These are phyloP conservation scores for Phytophthora litchii DNA, from an alignment of 352 stramenopile species.

Conservation along the genomic window DNA sequence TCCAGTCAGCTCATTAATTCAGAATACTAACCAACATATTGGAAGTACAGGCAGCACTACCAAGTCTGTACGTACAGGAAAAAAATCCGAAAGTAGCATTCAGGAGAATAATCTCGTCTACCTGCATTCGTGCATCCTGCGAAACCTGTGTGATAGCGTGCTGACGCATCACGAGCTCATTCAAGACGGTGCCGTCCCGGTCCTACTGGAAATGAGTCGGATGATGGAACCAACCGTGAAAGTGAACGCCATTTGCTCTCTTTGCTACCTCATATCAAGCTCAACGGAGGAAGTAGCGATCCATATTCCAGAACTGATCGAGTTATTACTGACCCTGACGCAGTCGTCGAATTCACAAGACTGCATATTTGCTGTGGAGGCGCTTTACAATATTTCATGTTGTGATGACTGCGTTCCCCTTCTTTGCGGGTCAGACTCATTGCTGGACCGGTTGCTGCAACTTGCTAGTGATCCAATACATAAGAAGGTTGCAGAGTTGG, in stretches of 20 bases:
- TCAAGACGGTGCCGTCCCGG: constrained; percentile 51
- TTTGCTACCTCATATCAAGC: constrained; percentile 70
- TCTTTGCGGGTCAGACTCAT: constrained; percentile 36
- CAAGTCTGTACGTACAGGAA: neutral
- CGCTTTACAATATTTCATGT: constrained; percentile 81
- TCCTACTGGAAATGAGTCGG: constrained; percentile 68
- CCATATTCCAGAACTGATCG: constrained; percentile 60
- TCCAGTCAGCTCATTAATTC: constrained; percentile 48
- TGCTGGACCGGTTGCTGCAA: constrained; percentile 50
- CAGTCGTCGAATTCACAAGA: constrained; percentile 31
- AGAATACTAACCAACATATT: constrained; percentile 37
- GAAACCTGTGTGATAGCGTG: constrained; percentile 76
- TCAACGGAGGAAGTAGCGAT: constrained; percentile 56
- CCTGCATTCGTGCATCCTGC: constrained; percentile 71
- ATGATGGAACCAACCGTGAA: constrained; percentile 56
- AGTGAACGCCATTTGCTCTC: constrained; percentile 67
- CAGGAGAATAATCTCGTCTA: constrained; percentile 42
- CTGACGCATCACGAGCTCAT: constrained; percentile 78
- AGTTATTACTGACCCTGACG: constrained; percentile 60
- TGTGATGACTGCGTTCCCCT: constrained; percentile 66
- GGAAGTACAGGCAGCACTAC: constrained; percentile 7
- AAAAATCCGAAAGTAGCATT: neutral
- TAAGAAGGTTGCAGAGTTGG: constrained; percentile 51
- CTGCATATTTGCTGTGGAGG: constrained; percentile 61
- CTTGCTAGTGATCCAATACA: constrained; percentile 34